A percentile compares a stretch with the other conserved stretches of the same genome.
These are phyloP conservation scores for Onygenales sp. DNA, from an alignment of 2,329 filamentous ascomycete species.

Conservation along the genomic window DNA sequence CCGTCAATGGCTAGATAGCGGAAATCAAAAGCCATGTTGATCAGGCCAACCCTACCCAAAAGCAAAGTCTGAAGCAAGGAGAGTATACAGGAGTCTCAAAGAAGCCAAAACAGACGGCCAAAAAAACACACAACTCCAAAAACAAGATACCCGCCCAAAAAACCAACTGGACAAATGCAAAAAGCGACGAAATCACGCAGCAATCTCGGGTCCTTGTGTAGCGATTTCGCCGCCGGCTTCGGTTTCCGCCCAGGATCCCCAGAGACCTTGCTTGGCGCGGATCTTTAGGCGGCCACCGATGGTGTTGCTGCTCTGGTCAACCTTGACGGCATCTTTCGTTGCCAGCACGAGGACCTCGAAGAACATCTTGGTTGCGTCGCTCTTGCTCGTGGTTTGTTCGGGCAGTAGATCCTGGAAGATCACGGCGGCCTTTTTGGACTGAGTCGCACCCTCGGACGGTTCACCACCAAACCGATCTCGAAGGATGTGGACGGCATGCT, in stretches of 20 bases:
- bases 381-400: slow-evolving; percentile 67
- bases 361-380: slow-evolving; percentile 98
- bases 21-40: too few relatives aligned
- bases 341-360: slow-evolving; percentile 93
- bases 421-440: slow-evolving; percentile 66
- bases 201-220: slow-evolving; percentile 22
- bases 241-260: slow-evolving; percentile 89
- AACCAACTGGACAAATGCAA: slow-evolving; percentile 11
- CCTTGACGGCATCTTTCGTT: slow-evolving; percentile 96
- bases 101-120: too few relatives aligned
- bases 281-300: slow-evolving; percentile 76
- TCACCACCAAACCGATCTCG: slow-evolving; percentile 68
- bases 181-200: slow-evolving; percentile 5
- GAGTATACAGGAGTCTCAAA: too few relatives aligned
- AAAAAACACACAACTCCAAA: too few relatives aligned
- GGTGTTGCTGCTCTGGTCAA: slow-evolving; percentile 66
- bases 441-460: slow-evolving; percentile 54
- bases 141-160: slow-evolving; percentile 15
- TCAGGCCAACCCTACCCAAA: too few relatives aligned
- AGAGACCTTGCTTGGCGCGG: slow-evolving; percentile 85
- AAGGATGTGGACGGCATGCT: slow-evolving; percentile 89
- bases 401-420: slow-evolving; percentile 89
- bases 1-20: too few relatives aligned
- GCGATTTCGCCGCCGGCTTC: slow-evolving; percentile 40
- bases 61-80: too few relatives aligned